Base-by-base conservation (phyloP, 768 basidiomycete species). In the Phanerodontia chrysosporium region DNA sequence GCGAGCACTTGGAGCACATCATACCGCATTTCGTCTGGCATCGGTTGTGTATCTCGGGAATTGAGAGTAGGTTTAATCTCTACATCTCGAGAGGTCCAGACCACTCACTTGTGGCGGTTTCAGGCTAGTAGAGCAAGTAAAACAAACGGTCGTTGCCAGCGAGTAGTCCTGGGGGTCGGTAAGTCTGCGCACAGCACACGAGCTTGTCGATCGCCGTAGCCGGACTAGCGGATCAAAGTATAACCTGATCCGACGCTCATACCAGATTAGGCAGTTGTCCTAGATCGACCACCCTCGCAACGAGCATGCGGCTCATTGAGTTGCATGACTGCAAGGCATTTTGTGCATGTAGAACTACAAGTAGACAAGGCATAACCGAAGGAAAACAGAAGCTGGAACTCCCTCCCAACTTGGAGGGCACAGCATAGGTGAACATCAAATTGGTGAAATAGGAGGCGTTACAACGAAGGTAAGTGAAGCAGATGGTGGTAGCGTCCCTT, bases 1-100 rank as follows among this genome's bases (percentile, higher is more conserved):
- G 63, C 45, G 21, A 64, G 55, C 28, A 64, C 57, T 30, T 58
- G 36, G 18, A 61, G 60, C 25, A 62, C 61, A 28, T 58, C 57
- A 24, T 53, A 58, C 0, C 32, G 27, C 14, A 27, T 49, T 12
- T 46, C 36, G 36, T 59, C 49, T 1, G 52, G 9, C 60, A 62
- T 58, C 36, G 25, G 28, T 30, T 49, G 44, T 45, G 8, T 56
- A 46, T n/a, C n/a, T n/a, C n/a, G n/a, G n/a, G n/a, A n/a, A n/a
- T n/a, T n/a, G n/a, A n/a, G n/a, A n/a, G n/a, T n/a, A n/a, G n/a
- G n/a, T n/a, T n/a, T n/a, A n/a, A n/a, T n/a, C n/a, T n/a, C n/a
- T n/a, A n/a, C n/a, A n/a, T n/a, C n/a, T n/a, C n/a, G n/a, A n/a
- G n/a, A n/a, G n/a, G n/a, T n/a, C n/a, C n/a, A n/a, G n/a, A n/a